These are phyloP conservation scores for Globisporangium paddicum DNA, from an alignment of 352 stramenopile species.

Conservation along the genomic window DNA sequence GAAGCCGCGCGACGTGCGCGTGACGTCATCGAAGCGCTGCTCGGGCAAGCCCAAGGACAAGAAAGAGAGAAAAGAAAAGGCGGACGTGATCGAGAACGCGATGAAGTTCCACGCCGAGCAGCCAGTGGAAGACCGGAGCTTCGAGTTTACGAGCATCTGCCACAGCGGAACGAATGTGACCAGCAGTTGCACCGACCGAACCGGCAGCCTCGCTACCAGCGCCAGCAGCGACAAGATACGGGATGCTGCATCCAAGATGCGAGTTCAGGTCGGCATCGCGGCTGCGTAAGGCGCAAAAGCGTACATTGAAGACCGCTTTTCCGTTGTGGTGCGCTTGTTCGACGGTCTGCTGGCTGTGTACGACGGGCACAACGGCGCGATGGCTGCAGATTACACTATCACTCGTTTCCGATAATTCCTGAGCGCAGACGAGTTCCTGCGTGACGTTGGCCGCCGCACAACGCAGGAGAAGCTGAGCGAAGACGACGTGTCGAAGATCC, in stretches of 20 bases:
- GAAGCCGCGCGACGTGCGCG: conserved; percentile 18
- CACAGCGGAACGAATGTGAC: conserved; percentile 9
- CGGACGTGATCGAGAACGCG: conserved; percentile 56
- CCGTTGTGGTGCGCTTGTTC: conserved; percentile 55
- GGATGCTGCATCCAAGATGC: conserved; percentile 22
- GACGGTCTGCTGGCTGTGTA: conserved; percentile 60
- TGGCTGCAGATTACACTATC: conserved; percentile 60
- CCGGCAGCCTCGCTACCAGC: conserved; percentile 6
- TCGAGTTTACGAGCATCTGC: conserved; percentile 49
- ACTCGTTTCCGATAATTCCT: conserved; percentile 60
- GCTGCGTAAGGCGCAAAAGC: conserved; percentile 53
- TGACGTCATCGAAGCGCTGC: conserved; percentile 46
- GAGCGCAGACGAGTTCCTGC: conserved; percentile 35
- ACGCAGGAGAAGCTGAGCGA: conserved; percentile 25
- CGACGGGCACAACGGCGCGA: conserved; percentile 71
- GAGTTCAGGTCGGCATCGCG: conserved; percentile 44
- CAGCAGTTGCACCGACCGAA: conserved; percentile 4
- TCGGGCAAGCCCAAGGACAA: conserved; percentile 40
- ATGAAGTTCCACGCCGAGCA: conserved; percentile 40
- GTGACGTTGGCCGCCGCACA: conserved; percentile 38
- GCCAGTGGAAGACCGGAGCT: conserved; percentile 21
- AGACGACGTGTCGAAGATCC: conserved; percentile 44
- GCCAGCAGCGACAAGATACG: conserved; percentile 9
- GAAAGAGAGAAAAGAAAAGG: conserved; percentile 53
- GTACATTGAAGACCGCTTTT: conserved; percentile 82